Percentiles rank a stretch among this genome's conserved stretches.
Conservation (phyloP, 306 rosid species). For the Bauhinia variegata region DNA sequence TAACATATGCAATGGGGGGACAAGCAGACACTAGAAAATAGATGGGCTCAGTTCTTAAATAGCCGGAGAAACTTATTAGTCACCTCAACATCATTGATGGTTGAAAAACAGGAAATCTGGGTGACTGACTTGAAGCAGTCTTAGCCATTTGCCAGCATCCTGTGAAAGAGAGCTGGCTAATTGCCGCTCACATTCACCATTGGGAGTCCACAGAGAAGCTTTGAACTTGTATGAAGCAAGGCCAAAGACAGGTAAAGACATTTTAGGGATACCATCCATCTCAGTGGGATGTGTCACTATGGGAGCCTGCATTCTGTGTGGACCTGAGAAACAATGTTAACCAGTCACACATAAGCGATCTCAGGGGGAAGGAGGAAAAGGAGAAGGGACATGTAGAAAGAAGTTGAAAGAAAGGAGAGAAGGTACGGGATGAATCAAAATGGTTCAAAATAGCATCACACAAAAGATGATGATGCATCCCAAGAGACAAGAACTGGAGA, state of each 20-base stretch:
- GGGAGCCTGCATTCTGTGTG: constrained; percentile 48
- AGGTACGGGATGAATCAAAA: no score
- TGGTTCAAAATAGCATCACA: no score
- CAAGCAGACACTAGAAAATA: constrained; percentile 31
- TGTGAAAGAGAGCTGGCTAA: constrained; percentile 62
- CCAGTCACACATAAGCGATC: constrained; percentile 6
- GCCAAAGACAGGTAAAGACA: constrained; percentile 78
- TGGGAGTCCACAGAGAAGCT: constrained; percentile 83
- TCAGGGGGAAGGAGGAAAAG: no score
- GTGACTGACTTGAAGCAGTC: constrained; percentile 68
- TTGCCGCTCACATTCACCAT: constrained; percentile 66
- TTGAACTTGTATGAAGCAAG: constrained; percentile 90
- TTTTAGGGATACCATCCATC: constrained; percentile 49
- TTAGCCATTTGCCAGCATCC: constrained; percentile 65
- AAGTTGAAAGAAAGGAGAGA: no score
- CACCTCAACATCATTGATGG: constrained; percentile 47
- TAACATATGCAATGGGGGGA: constrained; percentile 24
- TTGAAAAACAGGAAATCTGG: constrained; percentile 89
- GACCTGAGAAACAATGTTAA: constrained; percentile 49
- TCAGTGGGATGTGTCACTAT: constrained; percentile 43
- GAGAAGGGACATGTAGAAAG: no score
- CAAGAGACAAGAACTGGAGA: not conserved
- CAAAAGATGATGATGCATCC: not conserved
- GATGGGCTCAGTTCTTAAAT: constrained; percentile 33
- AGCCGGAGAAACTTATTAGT: constrained; percentile 30